A percentile compares a stretch with the other conserved stretches of the same genome.
These are phyloP conservation scores for Flueggea neowawraea DNA, from an alignment of 441 rosid genomes.

Conservation along the genomic window DNA sequence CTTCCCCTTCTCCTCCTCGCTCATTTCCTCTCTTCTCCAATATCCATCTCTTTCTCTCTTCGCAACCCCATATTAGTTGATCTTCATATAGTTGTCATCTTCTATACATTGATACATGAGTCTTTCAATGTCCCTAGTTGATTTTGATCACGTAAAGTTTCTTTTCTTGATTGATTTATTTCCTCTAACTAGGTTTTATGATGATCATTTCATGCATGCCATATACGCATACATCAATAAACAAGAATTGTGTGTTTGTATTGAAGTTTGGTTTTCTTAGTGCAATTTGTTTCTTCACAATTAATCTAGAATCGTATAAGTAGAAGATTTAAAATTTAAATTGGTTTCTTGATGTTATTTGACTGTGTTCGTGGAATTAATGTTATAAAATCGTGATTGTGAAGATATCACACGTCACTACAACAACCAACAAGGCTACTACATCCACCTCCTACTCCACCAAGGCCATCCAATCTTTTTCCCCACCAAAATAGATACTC, in stretches of 20 bases:
- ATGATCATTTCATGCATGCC: no score
- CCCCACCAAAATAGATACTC: constrained; percentile 23
- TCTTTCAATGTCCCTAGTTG: no score
- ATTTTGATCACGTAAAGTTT: no score
- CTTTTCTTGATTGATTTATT: no score
- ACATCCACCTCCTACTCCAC: constrained; percentile 27
- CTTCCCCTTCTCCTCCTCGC: constrained; percentile 4
- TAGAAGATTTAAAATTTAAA: not conserved
- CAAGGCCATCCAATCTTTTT: constrained; percentile 22
- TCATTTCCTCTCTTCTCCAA: not conserved
- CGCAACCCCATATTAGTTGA: not conserved
- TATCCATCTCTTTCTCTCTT: not conserved
- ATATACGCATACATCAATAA: no score
- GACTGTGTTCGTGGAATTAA: constrained; percentile 13
- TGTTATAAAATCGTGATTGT: constrained; percentile 20
- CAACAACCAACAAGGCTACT: constrained; percentile 29
- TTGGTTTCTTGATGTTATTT: constrained; percentile 2
- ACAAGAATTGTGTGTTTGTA: no score
- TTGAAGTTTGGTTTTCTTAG: no score
- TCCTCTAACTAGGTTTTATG: no score
- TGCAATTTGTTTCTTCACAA: not conserved
- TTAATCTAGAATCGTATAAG: not conserved
- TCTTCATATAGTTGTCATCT: no score
- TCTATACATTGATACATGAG: no score
- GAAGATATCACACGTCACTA: constrained; percentile 32